A percentile compares a stretch with the other conserved stretches of the same genome.
phyloP scores from a whole-genome alignment of 768 basidiomycete genomes.

The Suillus spraguei region DNA sequence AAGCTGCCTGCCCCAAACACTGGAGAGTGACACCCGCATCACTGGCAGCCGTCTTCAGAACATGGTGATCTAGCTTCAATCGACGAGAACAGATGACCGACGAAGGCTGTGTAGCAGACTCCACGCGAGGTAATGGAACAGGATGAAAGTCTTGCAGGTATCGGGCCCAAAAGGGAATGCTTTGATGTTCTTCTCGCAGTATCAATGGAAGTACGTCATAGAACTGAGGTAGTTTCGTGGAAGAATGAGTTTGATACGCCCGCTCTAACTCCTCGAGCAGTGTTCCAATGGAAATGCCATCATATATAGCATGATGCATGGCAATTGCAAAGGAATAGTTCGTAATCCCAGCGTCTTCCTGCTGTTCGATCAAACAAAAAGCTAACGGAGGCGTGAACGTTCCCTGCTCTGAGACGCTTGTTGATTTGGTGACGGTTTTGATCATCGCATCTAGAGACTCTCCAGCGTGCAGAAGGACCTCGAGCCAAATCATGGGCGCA shows the following conservation, averaged over 20 bases:
- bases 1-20: conserved; percentile 38
- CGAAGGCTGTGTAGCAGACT: conserved; percentile 18
- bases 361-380: conserved; percentile 7
- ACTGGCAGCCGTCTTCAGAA: conserved; percentile 9
- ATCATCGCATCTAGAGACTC: conserved; percentile 16
- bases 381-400: conserved; percentile 31
- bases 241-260: conserved; percentile 30
- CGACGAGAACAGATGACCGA: conserved; percentile 17
- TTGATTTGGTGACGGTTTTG: conserved; percentile 14
- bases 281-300: conserved; percentile 43
- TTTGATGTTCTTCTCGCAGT: conserved; percentile 38
- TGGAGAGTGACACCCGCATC: conserved; percentile 36
- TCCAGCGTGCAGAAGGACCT: conserved; percentile 15
- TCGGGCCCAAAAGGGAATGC: conserved; percentile 41
- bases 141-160: conserved; percentile 29
- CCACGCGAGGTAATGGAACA: conserved; percentile 17
- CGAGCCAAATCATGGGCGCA: conserved; percentile 26
- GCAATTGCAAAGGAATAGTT: conserved; percentile 36
- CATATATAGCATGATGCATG: conserved; percentile 52
- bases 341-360: conserved; percentile 14
- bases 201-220: conserved; percentile 40
- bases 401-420: conserved; percentile 23
- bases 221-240: conserved; percentile 33
- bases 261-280: conserved; percentile 36
- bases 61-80: conserved; percentile 17